phyloP scores from a whole-genome alignment of 208 protist genomes.

The Acanthamoeba lenticulata region DNA sequence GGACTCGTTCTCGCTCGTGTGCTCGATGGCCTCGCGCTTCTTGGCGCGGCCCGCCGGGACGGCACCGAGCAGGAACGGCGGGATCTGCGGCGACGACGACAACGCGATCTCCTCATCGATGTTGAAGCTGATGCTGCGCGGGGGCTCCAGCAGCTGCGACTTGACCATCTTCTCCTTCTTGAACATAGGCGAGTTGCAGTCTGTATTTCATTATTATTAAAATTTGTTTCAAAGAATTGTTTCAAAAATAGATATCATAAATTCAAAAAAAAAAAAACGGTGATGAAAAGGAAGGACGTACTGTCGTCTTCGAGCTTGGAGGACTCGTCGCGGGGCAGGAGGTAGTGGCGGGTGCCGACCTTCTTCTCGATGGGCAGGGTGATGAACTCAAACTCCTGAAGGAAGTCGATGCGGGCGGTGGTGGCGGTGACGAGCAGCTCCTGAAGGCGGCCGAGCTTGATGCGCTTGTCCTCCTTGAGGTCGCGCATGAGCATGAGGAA shows the following conservation, averaged over 20 bases:
- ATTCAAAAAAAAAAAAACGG: no score
- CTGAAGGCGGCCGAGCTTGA: slow-evolving; percentile 24
- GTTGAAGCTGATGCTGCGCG: slow-evolving; percentile 6
- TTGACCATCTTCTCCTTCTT: slow-evolving; percentile 2
- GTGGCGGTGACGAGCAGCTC: slow-evolving; percentile 12
- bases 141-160: not conserved
- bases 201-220: no score
- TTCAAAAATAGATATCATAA: no score
- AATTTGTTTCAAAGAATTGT: no score
- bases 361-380: slow-evolving; percentile 8
- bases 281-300: not conserved
- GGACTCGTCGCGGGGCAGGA: not conserved
- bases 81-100: slow-evolving; percentile 1
- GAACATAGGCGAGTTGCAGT: not conserved
- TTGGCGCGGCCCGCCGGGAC: not conserved
- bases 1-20: not conserved
- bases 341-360: not conserved
- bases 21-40: not conserved
- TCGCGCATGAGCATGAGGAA: not conserved
- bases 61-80: not conserved
- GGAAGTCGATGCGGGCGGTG: slow-evolving; percentile 17
- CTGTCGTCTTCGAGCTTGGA: not conserved
- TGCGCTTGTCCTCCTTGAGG: not conserved
- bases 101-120: not conserved
- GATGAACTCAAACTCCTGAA: not conserved